These are phyloP conservation scores for Macrocybe sp. DNA, from an alignment of 1,284 basidiomycete species.

Conservation along the genomic window DNA sequence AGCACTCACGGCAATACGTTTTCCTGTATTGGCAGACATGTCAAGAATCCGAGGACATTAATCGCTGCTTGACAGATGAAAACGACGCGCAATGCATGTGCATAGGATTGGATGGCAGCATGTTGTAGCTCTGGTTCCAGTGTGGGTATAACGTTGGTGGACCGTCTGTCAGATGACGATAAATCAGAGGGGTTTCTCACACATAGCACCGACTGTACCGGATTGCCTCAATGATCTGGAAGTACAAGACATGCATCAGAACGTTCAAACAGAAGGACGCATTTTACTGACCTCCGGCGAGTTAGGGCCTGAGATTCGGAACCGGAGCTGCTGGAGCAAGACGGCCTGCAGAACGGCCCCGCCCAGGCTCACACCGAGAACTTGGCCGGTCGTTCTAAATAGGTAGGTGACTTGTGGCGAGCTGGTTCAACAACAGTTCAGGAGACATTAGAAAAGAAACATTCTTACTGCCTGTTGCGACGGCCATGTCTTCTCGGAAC, in stretches of 20 bases:
- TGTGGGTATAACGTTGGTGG: slow-evolving; percentile 72
- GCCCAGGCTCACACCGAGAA: slow-evolving; percentile 82
- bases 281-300: slow-evolving; percentile 57
- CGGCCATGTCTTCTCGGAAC: slow-evolving; percentile 75
- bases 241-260: slow-evolving; percentile 15
- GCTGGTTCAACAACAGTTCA: slow-evolving; percentile 6
- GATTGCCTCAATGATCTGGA: slow-evolving; percentile 65
- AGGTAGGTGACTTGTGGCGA: slow-evolving; percentile 72
- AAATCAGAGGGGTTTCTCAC: too few relatives aligned
- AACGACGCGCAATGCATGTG: slow-evolving; percentile 76
- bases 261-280: slow-evolving; percentile 13
- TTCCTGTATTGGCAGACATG: slow-evolving; percentile 72
- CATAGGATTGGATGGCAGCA: slow-evolving; percentile 81
- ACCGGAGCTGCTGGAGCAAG: slow-evolving; percentile 60
- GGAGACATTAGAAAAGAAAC: slow-evolving; percentile 4
- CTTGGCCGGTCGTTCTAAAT: slow-evolving; percentile 88
- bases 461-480: slow-evolving; percentile 80
- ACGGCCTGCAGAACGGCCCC: slow-evolving; percentile 79
- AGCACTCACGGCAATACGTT: slow-evolving; percentile 61
- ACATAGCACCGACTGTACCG: slow-evolving; percentile 37
- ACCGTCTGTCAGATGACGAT: slow-evolving; percentile 50
- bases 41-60: slow-evolving; percentile 57
- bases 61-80: slow-evolving; percentile 76
- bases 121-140: slow-evolving; percentile 57
- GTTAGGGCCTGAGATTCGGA: slow-evolving; percentile 70